These are phyloP conservation scores for Hemisphaericaspora xylanilytica DNA, from an alignment of 1,139 yeast genomes.

Conservation along the genomic window DNA sequence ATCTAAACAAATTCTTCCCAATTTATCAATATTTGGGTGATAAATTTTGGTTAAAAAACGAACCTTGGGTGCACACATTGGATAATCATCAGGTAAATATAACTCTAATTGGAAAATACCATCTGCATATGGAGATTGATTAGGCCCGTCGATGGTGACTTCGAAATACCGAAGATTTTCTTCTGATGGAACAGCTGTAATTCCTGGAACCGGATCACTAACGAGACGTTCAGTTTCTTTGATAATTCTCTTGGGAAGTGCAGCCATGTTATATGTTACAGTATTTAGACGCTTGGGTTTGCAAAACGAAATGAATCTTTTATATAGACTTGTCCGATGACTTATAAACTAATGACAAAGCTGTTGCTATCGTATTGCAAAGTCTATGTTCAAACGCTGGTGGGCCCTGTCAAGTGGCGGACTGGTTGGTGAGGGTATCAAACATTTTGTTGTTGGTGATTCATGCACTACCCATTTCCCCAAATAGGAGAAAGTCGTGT, in stretches of 20 bases:
- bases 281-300: too few species aligned
- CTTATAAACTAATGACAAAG: background rate
- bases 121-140: constrained; percentile 76
- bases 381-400: too few species aligned
- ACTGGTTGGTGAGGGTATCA: background rate
- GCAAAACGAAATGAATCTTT: too few species aligned
- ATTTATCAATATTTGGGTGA: constrained; percentile 93
- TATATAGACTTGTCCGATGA: too few species aligned
- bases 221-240: constrained; percentile 91
- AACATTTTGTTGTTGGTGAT: too few species aligned
- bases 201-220: constrained; percentile 96
- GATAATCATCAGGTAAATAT: constrained; percentile 85
- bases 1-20: constrained; percentile 94
- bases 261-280: constrained; percentile 44
- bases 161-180: constrained; percentile 91
- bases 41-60: constrained; percentile 89
- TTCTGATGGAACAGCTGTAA: constrained; percentile 87
- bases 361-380: too few species aligned
- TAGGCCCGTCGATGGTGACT: constrained; percentile 83
- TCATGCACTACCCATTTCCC: too few species aligned
- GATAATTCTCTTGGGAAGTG: constrained; percentile 83
- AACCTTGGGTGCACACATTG: constrained; percentile 92
- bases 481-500: background rate
- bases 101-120: constrained; percentile 77
- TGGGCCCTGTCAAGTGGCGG: too few species aligned